These are phyloP conservation scores for Mucuna pruriens DNA, from an alignment of 306 rosid species.

Conservation along the genomic window DNA sequence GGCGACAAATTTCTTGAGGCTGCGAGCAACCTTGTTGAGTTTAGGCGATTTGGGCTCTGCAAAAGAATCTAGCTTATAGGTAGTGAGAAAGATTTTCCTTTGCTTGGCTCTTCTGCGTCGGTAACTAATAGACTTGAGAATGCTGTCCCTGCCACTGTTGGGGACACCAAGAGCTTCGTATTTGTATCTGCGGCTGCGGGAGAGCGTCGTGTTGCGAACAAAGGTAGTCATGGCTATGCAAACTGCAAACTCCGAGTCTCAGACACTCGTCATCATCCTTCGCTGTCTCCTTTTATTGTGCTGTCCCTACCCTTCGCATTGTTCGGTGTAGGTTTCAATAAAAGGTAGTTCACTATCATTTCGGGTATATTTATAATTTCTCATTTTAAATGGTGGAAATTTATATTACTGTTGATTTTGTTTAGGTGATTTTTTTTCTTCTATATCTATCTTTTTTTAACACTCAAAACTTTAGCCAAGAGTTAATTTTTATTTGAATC, in stretches of 20 bases:
- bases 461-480: no score
- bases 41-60: constrained; percentile 28
- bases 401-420: no score
- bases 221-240: constrained; percentile 36
- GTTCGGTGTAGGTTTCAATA: background rate
- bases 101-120: constrained; percentile 52
- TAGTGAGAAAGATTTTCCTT: constrained; percentile 49
- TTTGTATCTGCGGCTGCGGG: constrained; percentile 42
- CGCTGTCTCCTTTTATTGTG: background rate
- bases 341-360: background rate
- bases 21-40: constrained; percentile 37
- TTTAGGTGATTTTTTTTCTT: no score
- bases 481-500: no score
- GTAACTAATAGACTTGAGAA: constrained; percentile 43
- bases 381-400: background rate
- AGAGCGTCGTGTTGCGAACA: constrained; percentile 38
- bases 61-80: constrained; percentile 44
- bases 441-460: no score
- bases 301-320: background rate
- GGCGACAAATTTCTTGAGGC: constrained; percentile 47
- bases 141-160: background rate
- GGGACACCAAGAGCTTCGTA: constrained; percentile 28
- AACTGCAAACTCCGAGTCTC: background rate
- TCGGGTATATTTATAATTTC: background rate
- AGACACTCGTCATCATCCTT: background rate